These are phyloP conservation scores for Neonothopanus nambi DNA, from an alignment of 1,284 basidiomycete genomes.

Conservation along the genomic window DNA sequence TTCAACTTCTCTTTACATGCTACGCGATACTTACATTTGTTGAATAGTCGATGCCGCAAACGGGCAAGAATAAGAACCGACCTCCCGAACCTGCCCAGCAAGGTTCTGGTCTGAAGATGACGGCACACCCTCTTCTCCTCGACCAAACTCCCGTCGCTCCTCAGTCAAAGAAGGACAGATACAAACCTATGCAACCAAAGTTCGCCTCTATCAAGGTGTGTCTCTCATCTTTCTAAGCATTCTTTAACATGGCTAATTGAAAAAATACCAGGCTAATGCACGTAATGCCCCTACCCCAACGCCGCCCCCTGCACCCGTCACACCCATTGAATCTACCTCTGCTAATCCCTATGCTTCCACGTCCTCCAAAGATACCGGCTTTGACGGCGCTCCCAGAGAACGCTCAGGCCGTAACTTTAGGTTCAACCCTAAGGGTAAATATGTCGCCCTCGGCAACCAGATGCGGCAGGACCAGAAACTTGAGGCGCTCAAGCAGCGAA, in stretches of 20 bases:
- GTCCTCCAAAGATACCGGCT: constrained; percentile 54
- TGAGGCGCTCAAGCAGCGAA: constrained; percentile 89
- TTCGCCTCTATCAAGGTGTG: constrained; percentile 87
- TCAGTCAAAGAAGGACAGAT: constrained; percentile 84
- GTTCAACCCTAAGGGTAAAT: constrained; percentile 92
- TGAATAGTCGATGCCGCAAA: constrained; percentile 48
- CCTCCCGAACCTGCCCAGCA: constrained; percentile 64
- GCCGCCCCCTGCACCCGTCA: constrained; percentile 54
- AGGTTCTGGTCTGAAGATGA: constrained; percentile 85
- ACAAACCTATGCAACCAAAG: constrained; percentile 97
- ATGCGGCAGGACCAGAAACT: constrained; percentile 84
- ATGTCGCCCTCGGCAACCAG: constrained; percentile 82
- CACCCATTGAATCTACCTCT: constrained; percentile 39
- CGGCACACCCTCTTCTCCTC: constrained; percentile 84
- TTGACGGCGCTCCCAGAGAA: constrained; percentile 72
- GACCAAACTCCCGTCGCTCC: constrained; percentile 59
- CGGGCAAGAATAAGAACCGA: constrained; percentile 55
- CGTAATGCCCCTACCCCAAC: constrained; percentile 69
- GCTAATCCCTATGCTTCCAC: constrained; percentile 75
- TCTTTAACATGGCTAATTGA: neutral
- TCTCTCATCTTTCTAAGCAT: neutral
- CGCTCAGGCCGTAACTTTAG: constrained; percentile 72
- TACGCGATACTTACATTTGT: constrained; percentile 1
- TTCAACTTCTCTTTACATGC: neutral
- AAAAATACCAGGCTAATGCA: constrained; percentile 68